These are phyloP conservation scores for Knoxdaviesia proteae DNA, from an alignment of 2,329 filamentous ascomycete species.

Conservation along the genomic window DNA sequence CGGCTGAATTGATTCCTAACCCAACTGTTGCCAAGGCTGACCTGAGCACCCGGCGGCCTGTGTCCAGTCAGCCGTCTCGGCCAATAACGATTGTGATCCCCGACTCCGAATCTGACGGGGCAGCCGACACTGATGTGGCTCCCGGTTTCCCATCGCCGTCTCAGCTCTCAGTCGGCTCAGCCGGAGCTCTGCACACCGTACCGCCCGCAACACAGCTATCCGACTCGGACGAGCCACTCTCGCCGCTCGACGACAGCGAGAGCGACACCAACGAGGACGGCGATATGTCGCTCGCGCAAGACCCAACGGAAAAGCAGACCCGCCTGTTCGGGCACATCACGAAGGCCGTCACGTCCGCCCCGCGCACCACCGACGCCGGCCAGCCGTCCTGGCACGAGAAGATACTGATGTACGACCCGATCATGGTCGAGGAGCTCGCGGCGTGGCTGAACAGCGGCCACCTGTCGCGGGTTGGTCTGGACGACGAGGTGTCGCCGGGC, in stretches of 20 bases:
- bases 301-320: slow-evolving; percentile 20
- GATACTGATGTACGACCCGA: slow-evolving; percentile 82
- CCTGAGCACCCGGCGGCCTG: no score
- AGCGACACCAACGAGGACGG: slow-evolving; percentile 18
- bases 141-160: no score
- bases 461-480: slow-evolving; percentile 39
- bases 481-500: slow-evolving; percentile 37
- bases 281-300: slow-evolving; percentile 18
- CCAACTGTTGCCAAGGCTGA: slow-evolving; percentile 2
- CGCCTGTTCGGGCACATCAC: slow-evolving; percentile 31
- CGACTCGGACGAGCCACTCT: no score
- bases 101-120: slow-evolving; percentile 2
- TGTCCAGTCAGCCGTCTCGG: not conserved
- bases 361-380: slow-evolving; percentile 24
- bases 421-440: slow-evolving; percentile 70
- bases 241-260: no score
- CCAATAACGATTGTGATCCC: slow-evolving; percentile 4
- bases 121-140: no score
- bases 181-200: no score
- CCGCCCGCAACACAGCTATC: no score
- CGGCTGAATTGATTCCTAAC: not conserved
- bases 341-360: slow-evolving; percentile 27
- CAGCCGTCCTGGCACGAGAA: slow-evolving; percentile 70
- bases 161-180: no score
- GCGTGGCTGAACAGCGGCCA: slow-evolving; percentile 61